A percentile compares a stretch with the other conserved stretches of the same genome.
phyloP scores from a whole-genome alignment of 331 rosid genomes.

The Pyracantha coccinea region DNA sequence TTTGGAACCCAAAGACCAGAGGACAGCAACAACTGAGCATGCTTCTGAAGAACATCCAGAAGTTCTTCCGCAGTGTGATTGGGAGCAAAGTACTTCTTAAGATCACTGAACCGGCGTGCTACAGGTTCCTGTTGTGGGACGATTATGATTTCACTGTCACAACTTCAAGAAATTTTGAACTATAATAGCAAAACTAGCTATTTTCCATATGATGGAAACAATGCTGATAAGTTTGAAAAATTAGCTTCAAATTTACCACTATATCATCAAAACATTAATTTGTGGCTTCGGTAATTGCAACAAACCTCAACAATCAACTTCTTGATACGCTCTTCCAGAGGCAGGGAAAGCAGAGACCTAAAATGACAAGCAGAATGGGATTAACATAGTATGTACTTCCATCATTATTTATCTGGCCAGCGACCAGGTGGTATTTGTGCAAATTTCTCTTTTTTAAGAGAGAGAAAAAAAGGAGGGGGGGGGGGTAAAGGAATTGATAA shows the following conservation, averaged over 20 bases:
- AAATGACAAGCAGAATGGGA: slow-evolving; percentile 5
- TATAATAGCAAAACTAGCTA: background rate
- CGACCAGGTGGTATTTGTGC: background rate
- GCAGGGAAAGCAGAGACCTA: slow-evolving; percentile 67
- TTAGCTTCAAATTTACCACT: background rate
- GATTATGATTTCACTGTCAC: background rate
- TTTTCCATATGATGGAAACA: background rate
- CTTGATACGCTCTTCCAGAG: slow-evolving; percentile 72
- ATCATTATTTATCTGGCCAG: background rate
- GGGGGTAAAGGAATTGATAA: background rate
- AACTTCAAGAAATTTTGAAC: background rate
- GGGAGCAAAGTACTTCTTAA: slow-evolving; percentile 76
- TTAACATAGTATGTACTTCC: background rate
- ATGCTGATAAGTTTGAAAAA: background rate
- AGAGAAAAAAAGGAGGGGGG: too few relatives aligned
- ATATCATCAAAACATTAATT: background rate
- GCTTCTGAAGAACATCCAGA: slow-evolving; percentile 47
- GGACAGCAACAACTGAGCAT: slow-evolving; percentile 38
- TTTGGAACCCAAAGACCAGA: slow-evolving; percentile 78
- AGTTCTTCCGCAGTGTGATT: slow-evolving; percentile 49
- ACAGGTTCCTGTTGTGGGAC: slow-evolving; percentile 49
- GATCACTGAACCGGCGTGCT: slow-evolving; percentile 52
- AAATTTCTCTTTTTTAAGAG: too few relatives aligned
- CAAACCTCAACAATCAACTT: slow-evolving; percentile 70
- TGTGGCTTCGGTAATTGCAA: slow-evolving; percentile 7